Percentiles rank a stretch among this genome's conserved stretches.
These are phyloP conservation scores for Nicotiana paniculata DNA, from an alignment of 257 asterid genomes.

Conservation along the genomic window DNA sequence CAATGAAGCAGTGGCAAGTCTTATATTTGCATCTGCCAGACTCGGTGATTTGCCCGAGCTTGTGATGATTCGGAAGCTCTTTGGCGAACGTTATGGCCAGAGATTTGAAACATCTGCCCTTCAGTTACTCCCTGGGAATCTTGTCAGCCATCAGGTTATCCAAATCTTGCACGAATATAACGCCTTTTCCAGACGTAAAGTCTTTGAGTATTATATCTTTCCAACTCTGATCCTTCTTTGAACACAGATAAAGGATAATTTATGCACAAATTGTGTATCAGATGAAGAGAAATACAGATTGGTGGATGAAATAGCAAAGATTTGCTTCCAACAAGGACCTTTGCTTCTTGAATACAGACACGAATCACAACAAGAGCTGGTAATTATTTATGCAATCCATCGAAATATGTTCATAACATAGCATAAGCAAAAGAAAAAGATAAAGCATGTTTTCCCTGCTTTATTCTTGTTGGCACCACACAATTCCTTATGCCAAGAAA, in stretches of 20 bases:
- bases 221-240: not conserved
- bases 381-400: not conserved
- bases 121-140: conserved; percentile 61
- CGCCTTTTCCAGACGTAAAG: no score
- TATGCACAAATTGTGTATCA: conserved; percentile 31
- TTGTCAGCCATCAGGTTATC: conserved; percentile 56
- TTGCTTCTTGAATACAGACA: conserved; percentile 48
- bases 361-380: conserved; percentile 23
- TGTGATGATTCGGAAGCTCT: conserved; percentile 43
- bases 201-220: not conserved
- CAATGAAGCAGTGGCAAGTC: conserved; percentile 60
- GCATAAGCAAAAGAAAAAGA: not conserved
- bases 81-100: conserved; percentile 55
- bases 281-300: conserved; percentile 50
- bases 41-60: conserved; percentile 80
- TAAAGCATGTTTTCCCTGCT: not conserved
- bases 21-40: conserved; percentile 76
- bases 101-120: conserved; percentile 43
- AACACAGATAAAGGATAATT: conserved; percentile 43
- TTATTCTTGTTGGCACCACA: not conserved
- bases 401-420: not conserved
- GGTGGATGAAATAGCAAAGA: conserved; percentile 49
- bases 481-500: not conserved
- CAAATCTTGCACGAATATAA: not conserved
- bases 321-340: conserved; percentile 32